Evolutionary conservation across 2,329 filamentous ascomycete genomes (phyloP).

Genomic region (Trichoderma oligosporum): DNA sequence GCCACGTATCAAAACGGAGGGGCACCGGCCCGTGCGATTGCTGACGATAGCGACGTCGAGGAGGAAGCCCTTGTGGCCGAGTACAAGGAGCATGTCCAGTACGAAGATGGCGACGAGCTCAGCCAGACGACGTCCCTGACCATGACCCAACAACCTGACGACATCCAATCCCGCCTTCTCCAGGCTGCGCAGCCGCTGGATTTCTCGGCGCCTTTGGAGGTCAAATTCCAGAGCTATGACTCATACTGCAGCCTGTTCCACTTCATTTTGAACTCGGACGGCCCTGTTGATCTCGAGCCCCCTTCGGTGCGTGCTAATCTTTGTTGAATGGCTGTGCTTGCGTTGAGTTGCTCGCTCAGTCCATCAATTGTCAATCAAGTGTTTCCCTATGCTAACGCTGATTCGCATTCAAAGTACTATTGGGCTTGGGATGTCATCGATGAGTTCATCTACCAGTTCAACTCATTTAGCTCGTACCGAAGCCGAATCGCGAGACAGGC

Average conservation of each 20-base stretch:
- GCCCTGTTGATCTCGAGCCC: slow-evolving; percentile 94
- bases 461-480: slow-evolving; percentile 97
- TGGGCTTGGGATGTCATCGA: slow-evolving; percentile 99
- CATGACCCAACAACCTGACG: slow-evolving; percentile 73
- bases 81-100: slow-evolving; percentile 94
- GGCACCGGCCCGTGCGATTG: slow-evolving; percentile 57
- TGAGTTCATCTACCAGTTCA: slow-evolving; percentile 99
- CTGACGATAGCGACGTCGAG: slow-evolving; percentile 89
- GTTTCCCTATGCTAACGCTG: background rate
- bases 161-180: slow-evolving; percentile 87
- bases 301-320: slow-evolving; percentile 69
- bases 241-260: slow-evolving; percentile 99
- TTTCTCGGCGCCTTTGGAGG: slow-evolving; percentile 91
- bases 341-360: background rate
- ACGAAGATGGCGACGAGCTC: slow-evolving; percentile 78
- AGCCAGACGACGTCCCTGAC: slow-evolving; percentile 68
- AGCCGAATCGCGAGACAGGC: slow-evolving; percentile 80
- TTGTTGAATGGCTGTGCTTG: slow-evolving; percentile 2
- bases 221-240: slow-evolving; percentile 98
- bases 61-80: slow-evolving; percentile 95
- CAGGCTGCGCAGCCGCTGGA: slow-evolving; percentile 93
- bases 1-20: slow-evolving; percentile 60
- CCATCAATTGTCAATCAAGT: background rate
- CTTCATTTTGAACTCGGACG: slow-evolving; percentile 98
- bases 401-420: slow-evolving; percentile 67